These are phyloP conservation scores for Penicillium longicatenatum DNA, from an alignment of 495 filamentous ascomycete species.

Conservation along the genomic window DNA sequence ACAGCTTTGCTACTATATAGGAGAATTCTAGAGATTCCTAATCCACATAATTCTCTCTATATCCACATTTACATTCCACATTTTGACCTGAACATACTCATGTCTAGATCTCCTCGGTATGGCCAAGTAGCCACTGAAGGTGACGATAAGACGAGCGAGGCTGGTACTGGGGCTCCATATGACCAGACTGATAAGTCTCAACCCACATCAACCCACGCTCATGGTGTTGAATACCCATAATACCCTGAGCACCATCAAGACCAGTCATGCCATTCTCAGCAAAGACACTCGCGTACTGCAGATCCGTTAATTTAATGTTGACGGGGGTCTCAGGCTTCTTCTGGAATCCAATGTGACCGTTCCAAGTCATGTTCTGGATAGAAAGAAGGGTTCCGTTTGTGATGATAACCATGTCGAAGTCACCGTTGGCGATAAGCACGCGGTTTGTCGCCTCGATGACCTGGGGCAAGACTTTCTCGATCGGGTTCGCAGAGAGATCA, in stretches of 20 bases:
- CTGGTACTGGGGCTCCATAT: constrained; percentile 68
- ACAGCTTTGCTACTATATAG: neutral
- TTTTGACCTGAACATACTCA: neutral
- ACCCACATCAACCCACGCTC: constrained; percentile 75
- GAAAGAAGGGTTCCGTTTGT: constrained; percentile 62
- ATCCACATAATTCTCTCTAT: neutral
- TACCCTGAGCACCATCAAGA: constrained; percentile 48
- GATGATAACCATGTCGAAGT: constrained; percentile 62
- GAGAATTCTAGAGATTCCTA: neutral
- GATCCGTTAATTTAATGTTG: constrained; percentile 39
- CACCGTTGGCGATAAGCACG: constrained; percentile 60
- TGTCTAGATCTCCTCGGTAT: constrained; percentile 40
- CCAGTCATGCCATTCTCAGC: constrained; percentile 28
- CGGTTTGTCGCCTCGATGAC: constrained; percentile 64
- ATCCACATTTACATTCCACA: neutral
- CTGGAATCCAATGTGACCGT: constrained; percentile 63
- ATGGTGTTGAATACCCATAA: constrained; percentile 63
- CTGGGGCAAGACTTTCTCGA: constrained; percentile 54
- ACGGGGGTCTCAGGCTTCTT: constrained; percentile 38
- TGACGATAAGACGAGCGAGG: constrained; percentile 67
- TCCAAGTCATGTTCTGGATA: constrained; percentile 73
- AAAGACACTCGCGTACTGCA: constrained; percentile 35
- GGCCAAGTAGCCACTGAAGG: constrained; percentile 66
- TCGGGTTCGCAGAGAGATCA: constrained; percentile 44
- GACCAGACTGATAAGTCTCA: constrained; percentile 60